Evolutionary conservation across 106 monocot species (phyloP).

Genomic region (Allium sativum): DNA sequence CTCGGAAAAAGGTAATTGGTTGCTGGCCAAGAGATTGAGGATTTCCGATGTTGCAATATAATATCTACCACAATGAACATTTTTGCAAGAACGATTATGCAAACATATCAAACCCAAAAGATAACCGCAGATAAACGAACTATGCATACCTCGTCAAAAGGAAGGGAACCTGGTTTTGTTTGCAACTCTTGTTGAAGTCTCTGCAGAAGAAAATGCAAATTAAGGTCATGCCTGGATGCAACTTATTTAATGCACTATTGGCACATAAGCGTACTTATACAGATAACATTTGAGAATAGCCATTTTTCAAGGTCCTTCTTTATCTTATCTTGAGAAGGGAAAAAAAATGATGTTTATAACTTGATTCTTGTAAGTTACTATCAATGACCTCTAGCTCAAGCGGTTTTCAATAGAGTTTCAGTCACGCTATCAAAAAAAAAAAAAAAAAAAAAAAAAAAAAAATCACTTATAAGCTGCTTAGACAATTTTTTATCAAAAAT

Average conservation of each 20-base stretch:
- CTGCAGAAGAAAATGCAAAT: constrained; percentile 20
- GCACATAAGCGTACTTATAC: neutral
- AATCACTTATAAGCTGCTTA: no score
- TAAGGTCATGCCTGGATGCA: neutral
- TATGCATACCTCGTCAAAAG: constrained; percentile 69
- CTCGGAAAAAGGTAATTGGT: constrained; percentile 83
- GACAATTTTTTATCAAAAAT: neutral
- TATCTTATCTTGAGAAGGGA: neutral
- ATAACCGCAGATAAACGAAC: neutral
- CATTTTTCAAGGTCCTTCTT: neutral
- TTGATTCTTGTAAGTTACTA: neutral
- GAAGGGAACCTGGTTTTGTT: constrained; percentile 57
- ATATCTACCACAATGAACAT: constrained; percentile 36
- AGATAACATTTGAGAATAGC: neutral
- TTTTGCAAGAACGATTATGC: neutral
- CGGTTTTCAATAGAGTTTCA: no score
- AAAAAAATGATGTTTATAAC: neutral
- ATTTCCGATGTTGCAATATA: constrained; percentile 95
- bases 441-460: no score
- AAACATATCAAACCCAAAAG: neutral
- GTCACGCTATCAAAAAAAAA: no score
- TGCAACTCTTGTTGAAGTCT: constrained; percentile 66
- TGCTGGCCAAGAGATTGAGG: constrained; percentile 89
- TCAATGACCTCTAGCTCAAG: no score
- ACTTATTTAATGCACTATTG: no score